These are phyloP conservation scores for Populus hybrid DNA, from an alignment of 441 rosid genomes.

Conservation along the genomic window DNA sequence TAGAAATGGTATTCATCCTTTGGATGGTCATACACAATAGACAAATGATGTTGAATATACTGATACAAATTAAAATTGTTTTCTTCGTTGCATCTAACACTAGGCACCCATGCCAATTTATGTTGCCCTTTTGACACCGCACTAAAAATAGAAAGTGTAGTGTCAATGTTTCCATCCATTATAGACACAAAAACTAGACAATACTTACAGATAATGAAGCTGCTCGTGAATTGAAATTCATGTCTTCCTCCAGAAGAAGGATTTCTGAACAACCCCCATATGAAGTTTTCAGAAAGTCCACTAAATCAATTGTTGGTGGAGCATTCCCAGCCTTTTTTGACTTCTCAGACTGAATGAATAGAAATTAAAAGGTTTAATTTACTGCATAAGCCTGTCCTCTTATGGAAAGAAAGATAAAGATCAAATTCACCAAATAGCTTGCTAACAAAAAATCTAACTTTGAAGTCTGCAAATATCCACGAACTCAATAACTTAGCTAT, in stretches of 20 bases:
- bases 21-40: not conserved
- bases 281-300: constrained; percentile 62
- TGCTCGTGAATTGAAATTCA: constrained; percentile 87
- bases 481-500: not conserved
- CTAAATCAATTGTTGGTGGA: constrained; percentile 55
- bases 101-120: not conserved
- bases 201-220: constrained; percentile 69
- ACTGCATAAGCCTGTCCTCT: not conserved
- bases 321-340: constrained; percentile 79
- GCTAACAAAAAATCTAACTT: not conserved
- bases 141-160: not conserved
- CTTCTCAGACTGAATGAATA: constrained; percentile 69
- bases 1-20: not conserved
- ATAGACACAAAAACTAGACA: constrained; percentile 4
- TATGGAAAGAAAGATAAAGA: constrained; percentile 1
- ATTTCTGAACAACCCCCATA: constrained; percentile 48
- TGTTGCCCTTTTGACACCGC: not conserved
- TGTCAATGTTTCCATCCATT: not conserved
- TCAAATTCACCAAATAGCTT: not conserved
- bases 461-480: not conserved
- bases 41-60: not conserved
- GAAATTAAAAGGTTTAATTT: constrained; percentile 10
- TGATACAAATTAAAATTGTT: not conserved
- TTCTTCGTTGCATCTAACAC: not conserved
- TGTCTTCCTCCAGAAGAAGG: constrained; percentile 68